Evolutionary conservation across 2,329 filamentous ascomycete species (phyloP), one percentile per base, ranked within the genome.

Genomic region (Diaporthe helianthi): DNA sequence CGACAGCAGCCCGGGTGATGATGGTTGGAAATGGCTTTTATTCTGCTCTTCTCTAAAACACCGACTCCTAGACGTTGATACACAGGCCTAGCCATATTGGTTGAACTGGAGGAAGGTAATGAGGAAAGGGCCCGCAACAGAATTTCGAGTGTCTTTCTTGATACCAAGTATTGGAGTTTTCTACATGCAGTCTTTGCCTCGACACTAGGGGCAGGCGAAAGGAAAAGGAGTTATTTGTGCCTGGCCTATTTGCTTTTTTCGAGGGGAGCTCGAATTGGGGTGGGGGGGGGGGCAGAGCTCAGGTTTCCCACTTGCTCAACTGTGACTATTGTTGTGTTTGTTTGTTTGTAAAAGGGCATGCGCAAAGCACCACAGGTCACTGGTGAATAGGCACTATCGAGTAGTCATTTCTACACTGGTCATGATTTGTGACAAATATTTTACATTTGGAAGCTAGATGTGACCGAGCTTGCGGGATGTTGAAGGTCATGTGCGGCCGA

Each of bases 151-250:
- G 41, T 58, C 31, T 58, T 55, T 55, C 64, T 52, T 67, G 64
- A 67, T 67, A 67, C 64, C 64, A 67, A 67, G 41, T 58, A 41
- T 58, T 55, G 52, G 52, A 58, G 52, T 52, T 19, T 67, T 58
- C n/a, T 38, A 41, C 52, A 67, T 49, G 65, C 52, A 22, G 29
- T 44, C 33, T 58, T 58, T 10, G 47, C 36, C 36, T 29, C 52
- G 24, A 58, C 29, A 49, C 44, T 13, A 3, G 31, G 17, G 33
- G 12, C n/a, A 24, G n/a, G 51, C 15, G 38, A 19, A n/a, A 9
- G 41, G 41, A 44, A 44, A 44, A 19, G 38, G 12, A 44, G 49
- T 55, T 38, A 38, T 55, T 55, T 55, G 64, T 54, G 64, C 33
- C 49, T 46, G 51, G 36, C 36, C 26, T 66, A 26, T 63, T 19